phyloP scores from a whole-genome alignment of 1,139 yeast species.

The Sugiyamaella pinicola region DNA sequence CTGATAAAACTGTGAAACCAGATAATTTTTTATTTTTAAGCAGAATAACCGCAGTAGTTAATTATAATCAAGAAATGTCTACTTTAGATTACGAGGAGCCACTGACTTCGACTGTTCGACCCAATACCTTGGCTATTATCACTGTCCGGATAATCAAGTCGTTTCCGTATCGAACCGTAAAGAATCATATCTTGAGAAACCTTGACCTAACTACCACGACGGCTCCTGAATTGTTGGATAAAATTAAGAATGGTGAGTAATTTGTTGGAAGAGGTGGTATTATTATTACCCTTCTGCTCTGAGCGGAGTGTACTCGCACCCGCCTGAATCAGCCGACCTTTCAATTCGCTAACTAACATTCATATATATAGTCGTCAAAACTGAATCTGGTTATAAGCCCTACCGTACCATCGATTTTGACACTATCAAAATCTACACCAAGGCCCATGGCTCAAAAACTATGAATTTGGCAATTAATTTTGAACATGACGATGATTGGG shows the following conservation, averaged over 20 bases:
- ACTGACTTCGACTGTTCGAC: conserved; percentile 66
- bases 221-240: conserved; percentile 59
- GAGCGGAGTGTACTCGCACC: too few relatives aligned
- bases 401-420: conserved; percentile 78
- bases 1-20: background rate
- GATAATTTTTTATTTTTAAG: background rate
- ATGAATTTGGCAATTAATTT: conserved; percentile 89
- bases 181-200: conserved; percentile 71
- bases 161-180: conserved; percentile 88
- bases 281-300: too few relatives aligned
- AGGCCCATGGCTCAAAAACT: conserved; percentile 93
- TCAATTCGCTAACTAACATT: conserved; percentile 5
- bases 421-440: conserved; percentile 81
- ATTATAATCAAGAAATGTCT: too few relatives aligned
- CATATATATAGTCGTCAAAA: conserved; percentile 56
- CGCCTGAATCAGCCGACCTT: background rate
- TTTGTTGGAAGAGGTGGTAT: too few relatives aligned
- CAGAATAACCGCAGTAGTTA: too few relatives aligned
- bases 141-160: conserved; percentile 89
- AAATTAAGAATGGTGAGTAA: conserved; percentile 35
- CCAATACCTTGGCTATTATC: conserved; percentile 65
- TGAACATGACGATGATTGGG: conserved; percentile 78
- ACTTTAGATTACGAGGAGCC: conserved; percentile 52
- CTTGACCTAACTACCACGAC: conserved; percentile 73
- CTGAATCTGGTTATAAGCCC: conserved; percentile 75